Evolutionary conservation across 2,329 filamentous ascomycete species (phyloP).

Genomic region (Colletotrichum sp.): DNA sequence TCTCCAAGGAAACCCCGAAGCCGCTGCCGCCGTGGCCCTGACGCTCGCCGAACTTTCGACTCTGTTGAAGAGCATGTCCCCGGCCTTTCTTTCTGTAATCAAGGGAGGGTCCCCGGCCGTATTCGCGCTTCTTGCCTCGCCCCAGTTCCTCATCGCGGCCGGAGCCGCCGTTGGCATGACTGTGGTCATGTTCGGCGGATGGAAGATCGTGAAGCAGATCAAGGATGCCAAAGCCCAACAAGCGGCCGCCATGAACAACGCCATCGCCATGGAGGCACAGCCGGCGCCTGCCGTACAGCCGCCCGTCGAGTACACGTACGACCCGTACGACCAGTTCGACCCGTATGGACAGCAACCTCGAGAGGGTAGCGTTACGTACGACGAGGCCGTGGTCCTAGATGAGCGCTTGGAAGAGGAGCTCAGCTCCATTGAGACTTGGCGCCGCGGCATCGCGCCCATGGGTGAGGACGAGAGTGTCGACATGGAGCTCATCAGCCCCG

Average conservation of each 20-base stretch:
- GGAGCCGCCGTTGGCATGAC: slow-evolving; percentile 92
- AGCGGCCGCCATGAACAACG: slow-evolving; percentile 21
- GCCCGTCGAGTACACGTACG: slow-evolving; percentile 10
- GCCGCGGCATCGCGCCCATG: slow-evolving; percentile 57
- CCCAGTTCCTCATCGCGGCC: slow-evolving; percentile 93
- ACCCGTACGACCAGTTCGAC: slow-evolving; percentile 9
- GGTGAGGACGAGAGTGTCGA: slow-evolving; percentile 55
- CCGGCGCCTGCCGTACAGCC: not conserved
- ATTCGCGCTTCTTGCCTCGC: slow-evolving; percentile 84
- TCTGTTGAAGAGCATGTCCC: slow-evolving; percentile 82
- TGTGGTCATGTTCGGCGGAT: slow-evolving; percentile 92
- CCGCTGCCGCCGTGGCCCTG: slow-evolving; percentile 90
- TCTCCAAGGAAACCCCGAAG: slow-evolving; percentile 72
- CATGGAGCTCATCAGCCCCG: slow-evolving; percentile 62
- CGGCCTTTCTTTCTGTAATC: slow-evolving; percentile 75
- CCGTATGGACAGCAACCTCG: slow-evolving; percentile 12
- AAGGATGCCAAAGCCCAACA: slow-evolving; percentile 42
- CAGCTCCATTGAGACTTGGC: slow-evolving; percentile 64
- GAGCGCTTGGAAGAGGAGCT: slow-evolving; percentile 53
- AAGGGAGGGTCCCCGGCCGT: slow-evolving; percentile 85
- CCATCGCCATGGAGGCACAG: slow-evolving; percentile 34
- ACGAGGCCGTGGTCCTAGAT: slow-evolving; percentile 59
- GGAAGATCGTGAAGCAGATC: slow-evolving; percentile 95
- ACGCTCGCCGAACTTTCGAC: slow-evolving; percentile 91
- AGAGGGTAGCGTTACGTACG: slow-evolving; percentile 38